A percentile compares a stretch with the other conserved stretches of the same genome.
Evolutionary conservation across 208 protist species (phyloP).

Genomic region (Trypanosoma cruzi): DNA sequence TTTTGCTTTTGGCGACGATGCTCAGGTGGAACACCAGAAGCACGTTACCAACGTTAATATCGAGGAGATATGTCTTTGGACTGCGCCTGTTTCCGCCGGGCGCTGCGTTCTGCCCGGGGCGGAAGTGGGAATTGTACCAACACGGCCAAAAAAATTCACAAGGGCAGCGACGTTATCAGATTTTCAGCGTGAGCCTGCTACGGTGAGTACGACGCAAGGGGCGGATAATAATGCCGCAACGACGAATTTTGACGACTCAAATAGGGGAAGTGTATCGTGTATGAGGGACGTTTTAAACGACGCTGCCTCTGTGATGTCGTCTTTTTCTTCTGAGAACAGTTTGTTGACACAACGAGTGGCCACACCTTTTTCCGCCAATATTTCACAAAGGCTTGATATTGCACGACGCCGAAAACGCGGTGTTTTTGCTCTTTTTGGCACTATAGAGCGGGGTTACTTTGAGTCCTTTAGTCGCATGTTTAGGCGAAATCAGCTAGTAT

Average conservation of each 20-base stretch:
- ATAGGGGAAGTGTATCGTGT: neutral
- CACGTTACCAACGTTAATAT: neutral
- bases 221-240: neutral
- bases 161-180: neutral
- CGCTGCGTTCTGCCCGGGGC: neutral
- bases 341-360: neutral
- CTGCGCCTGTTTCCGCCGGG: neutral
- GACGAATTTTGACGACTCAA: neutral
- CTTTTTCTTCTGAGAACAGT: neutral
- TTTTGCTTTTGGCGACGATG: neutral
- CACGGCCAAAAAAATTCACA: neutral
- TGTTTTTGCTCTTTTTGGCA: constrained; percentile 76
- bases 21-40: neutral
- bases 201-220: neutral
- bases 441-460: constrained; percentile 56
- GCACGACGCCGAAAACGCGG: constrained; percentile 6
- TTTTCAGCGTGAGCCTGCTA: neutral
- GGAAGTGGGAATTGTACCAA: neutral
- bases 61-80: neutral
- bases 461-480: constrained; percentile 51
- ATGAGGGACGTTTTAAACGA: constrained; percentile 4
- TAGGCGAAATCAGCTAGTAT: constrained; percentile 30
- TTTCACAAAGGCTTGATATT: neutral
- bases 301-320: neutral
- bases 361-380: neutral